Evolutionary conservation across 495 filamentous ascomycete species (phyloP).

Genomic region (Podospora comata): DNA sequence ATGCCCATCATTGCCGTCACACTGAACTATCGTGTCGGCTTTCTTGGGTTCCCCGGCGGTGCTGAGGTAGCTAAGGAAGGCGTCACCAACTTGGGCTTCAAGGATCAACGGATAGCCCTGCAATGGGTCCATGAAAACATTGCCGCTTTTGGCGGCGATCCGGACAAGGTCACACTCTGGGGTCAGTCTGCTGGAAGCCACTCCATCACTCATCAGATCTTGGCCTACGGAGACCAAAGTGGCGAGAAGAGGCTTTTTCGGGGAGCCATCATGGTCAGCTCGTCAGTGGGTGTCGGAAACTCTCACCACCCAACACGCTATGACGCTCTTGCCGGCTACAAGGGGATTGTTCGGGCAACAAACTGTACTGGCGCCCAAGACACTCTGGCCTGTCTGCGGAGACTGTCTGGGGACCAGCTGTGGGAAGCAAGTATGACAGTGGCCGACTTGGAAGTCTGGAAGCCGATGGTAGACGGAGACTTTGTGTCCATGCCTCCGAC

Average conservation of each 20-base stretch:
- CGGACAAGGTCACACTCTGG: slow-evolving; percentile 32
- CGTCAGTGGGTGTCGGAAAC: background rate
- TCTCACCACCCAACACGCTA: background rate
- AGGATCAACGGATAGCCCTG: slow-evolving; percentile 28
- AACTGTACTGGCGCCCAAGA: background rate
- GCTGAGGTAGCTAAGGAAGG: slow-evolving; percentile 9
- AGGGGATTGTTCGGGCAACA: background rate
- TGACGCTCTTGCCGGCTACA: background rate
- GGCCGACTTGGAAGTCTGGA: background rate
- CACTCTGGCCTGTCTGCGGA: background rate
- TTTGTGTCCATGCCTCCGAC: slow-evolving; percentile 8
- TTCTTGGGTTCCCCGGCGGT: slow-evolving; percentile 17
- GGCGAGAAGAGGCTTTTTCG: background rate
- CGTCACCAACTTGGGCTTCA: slow-evolving; percentile 29
- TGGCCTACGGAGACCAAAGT: background rate
- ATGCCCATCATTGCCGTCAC: slow-evolving; percentile 36
- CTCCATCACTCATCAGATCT: slow-evolving; percentile 5
- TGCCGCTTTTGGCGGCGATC: slow-evolving; percentile 45
- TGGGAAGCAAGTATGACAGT: background rate
- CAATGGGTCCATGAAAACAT: slow-evolving; percentile 47
- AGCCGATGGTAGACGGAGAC: slow-evolving; percentile 11
- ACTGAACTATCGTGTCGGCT: slow-evolving; percentile 33
- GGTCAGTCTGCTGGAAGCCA: slow-evolving; percentile 18
- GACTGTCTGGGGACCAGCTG: background rate
- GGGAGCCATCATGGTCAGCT: background rate